Base-by-base conservation (phyloP, 257 asterid species). In the Solanum ossicruentum region DNA sequence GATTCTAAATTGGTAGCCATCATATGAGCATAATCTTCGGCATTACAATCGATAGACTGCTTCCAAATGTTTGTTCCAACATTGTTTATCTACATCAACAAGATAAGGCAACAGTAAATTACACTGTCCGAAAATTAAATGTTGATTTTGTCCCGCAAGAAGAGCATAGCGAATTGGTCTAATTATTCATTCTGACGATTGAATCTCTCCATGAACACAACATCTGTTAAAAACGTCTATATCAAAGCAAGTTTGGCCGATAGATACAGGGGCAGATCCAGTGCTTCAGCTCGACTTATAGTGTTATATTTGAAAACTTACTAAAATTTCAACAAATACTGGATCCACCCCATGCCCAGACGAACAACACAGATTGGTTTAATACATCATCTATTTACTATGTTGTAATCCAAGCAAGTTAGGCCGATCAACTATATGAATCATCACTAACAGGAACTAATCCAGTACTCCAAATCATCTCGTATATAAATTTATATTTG, bases 1-100 rank as follows among this genome's bases (percentile, higher is more conserved):
- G 98, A 93, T 79, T 95, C 98, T 56, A 97, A 88, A 92, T 97
- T 97, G 16, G 98, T 95, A n/a, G 96, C 84, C 97, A 94, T 94
- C 86, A 97, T 85, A 54, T 8, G 73, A 3, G 95, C 84, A 82
- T 94, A 97, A 70, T 97, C 98, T 72, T 92, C 98, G 23, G 96
- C 88, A n/a, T 91, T 93, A 85, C 93, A 97, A 60, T 95, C 94
- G 79, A 89, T 88, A 36, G 98, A 92, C 45, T 92, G 93, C 88
- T 97, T 97, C 93, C 97, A 88, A 85, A 97, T 88, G 87, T 94
- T 95, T 60, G 98, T 95, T 86, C 99, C 99, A 8, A 92, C 98
- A 90, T 97, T 97, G 86, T 97, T 97, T 85, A 97, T 80, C 99
- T 95, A 79, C 78, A 86, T 10, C 16, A 18, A 45, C 20, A 36